Conservation (phyloP, 2,329 filamentous ascomycete genomes). For the Ceratocystis huliohia region DNA sequence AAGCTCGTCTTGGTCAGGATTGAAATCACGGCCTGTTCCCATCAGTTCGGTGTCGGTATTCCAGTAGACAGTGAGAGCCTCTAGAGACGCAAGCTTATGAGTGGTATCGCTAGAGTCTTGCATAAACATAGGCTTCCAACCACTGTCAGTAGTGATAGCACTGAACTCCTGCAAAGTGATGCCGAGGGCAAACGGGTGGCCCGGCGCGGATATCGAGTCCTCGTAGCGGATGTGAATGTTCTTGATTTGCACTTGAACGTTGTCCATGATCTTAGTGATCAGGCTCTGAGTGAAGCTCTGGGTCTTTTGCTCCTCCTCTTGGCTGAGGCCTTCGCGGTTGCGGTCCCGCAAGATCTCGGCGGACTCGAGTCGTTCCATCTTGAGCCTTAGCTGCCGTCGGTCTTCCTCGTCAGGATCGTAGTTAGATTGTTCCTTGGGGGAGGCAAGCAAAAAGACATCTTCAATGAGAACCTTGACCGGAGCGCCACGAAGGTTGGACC, state of each 20-base stretch:
- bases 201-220: constrained; percentile 87
- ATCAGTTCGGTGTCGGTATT: constrained; percentile 84
- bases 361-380: constrained; percentile 97
- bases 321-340: constrained; percentile 82
- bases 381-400: constrained; percentile 71
- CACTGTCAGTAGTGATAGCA: constrained; percentile 84
- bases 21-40: constrained; percentile 63
- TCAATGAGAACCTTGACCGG: constrained; percentile 92
- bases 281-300: constrained; percentile 95
- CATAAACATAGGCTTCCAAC: constrained; percentile 94
- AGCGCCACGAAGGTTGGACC: constrained; percentile 90
- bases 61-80: constrained; percentile 90
- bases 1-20: constrained; percentile 38
- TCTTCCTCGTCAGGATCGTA: constrained; percentile 92
- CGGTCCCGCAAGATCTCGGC: constrained; percentile 88
- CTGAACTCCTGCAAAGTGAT: constrained; percentile 92
- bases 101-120: constrained; percentile 72
- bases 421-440: constrained; percentile 86
- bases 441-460: constrained; percentile 90
- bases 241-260: constrained; percentile 92
- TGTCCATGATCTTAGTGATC: constrained; percentile 94
- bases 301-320: constrained; percentile 92
- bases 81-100: constrained; percentile 85
- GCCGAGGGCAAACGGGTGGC: constrained; percentile 87
- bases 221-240: constrained; percentile 98